A percentile compares a stretch with the other conserved stretches of the same genome.
Conservation (phyloP, 148 eudicot species). For the Mesembryanthemum crystallinum region DNA sequence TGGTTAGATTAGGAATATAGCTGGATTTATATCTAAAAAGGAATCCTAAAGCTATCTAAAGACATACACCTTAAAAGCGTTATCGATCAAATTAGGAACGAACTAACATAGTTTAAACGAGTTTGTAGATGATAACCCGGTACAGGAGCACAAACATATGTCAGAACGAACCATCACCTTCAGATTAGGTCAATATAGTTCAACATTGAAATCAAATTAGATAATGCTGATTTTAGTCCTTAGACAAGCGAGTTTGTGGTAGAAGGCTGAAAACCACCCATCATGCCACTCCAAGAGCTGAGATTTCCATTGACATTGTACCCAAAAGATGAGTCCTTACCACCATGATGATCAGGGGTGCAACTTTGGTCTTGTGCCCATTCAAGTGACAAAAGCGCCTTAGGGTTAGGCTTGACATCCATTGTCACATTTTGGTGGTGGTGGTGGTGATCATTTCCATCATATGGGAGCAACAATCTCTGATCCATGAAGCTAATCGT, state of each 20-base stretch:
- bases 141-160: too few relatives aligned
- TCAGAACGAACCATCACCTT: too few relatives aligned
- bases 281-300: slow-evolving; percentile 49
- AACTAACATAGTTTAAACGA: too few relatives aligned
- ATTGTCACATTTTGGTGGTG: slow-evolving; percentile 21
- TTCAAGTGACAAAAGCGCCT: slow-evolving; percentile 57
- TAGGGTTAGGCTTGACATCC: slow-evolving; percentile 82
- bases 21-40: neutral
- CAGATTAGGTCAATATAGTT: too few relatives aligned
- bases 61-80: neutral
- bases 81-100: too few relatives aligned
- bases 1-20: neutral
- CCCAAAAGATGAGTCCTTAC: slow-evolving; percentile 42
- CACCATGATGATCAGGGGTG: slow-evolving; percentile 21
- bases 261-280: slow-evolving; percentile 62
- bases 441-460: slow-evolving; percentile 37
- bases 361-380: slow-evolving; percentile 61
- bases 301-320: slow-evolving; percentile 41
- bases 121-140: too few relatives aligned
- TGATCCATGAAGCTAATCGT: slow-evolving; percentile 38
- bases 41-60: slow-evolving; percentile 9
- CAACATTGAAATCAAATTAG: too few relatives aligned
- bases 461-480: slow-evolving; percentile 38
- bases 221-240: too few relatives aligned
- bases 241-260: slow-evolving; percentile 60